phyloP scores from a whole-genome alignment of 2,329 filamentous ascomycete species.

The Ascochyta rabiei region DNA sequence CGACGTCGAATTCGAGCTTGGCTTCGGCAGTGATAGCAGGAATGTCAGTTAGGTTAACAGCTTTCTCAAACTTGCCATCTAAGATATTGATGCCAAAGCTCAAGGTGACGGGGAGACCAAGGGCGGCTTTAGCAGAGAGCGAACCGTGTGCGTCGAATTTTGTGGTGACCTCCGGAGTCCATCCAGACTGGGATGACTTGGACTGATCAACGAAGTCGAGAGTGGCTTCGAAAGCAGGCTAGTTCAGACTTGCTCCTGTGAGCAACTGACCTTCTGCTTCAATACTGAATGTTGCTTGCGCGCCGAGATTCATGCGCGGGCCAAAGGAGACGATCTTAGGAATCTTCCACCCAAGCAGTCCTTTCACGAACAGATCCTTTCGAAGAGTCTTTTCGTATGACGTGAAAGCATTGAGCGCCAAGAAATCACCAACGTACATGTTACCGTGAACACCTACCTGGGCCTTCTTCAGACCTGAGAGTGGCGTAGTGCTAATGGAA shows the following conservation, averaged over 20 bases:
- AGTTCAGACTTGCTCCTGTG: constrained; percentile 11
- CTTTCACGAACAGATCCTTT: constrained; percentile 11
- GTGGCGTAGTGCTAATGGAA: constrained; percentile 11
- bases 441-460: constrained; percentile 11
- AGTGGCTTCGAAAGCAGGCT: constrained; percentile 9
- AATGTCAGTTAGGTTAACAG: constrained; percentile 10
- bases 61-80: constrained; percentile 6
- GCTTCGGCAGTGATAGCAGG: constrained; percentile 14
- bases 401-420: constrained; percentile 11
- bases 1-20: constrained; percentile 10
- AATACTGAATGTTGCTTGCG: constrained; percentile 10
- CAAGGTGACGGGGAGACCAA: constrained; percentile 10
- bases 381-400: constrained; percentile 13
- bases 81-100: constrained; percentile 12
- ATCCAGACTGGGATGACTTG: constrained; percentile 14
- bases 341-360: constrained; percentile 9
- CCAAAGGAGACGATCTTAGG: constrained; percentile 12
- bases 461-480: constrained; percentile 13
- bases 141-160: constrained; percentile 12
- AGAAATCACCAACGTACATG: constrained; percentile 14
- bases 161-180: constrained; percentile 7
- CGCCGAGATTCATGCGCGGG: constrained; percentile 4
- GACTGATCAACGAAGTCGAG: constrained; percentile 8
- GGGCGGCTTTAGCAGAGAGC: constrained; percentile 10
- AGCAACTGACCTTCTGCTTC: constrained; percentile 12